Percentiles rank a stretch among this genome's conserved stretches.
phyloP scores from a whole-genome alignment of 1,284 basidiomycete genomes.

The Gastroboletus turbinatus region DNA sequence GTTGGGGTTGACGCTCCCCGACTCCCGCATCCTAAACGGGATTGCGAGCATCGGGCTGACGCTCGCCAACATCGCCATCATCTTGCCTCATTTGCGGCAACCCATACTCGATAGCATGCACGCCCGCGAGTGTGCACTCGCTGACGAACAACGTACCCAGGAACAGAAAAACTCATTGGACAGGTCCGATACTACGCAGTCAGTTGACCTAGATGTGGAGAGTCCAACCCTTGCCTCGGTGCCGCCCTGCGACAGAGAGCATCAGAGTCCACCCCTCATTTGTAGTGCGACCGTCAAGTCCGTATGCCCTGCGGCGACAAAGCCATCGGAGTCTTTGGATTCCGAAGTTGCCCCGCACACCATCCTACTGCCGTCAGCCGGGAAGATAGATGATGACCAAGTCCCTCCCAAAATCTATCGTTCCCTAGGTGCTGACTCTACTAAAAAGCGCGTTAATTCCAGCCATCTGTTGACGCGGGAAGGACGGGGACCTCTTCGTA shows the following conservation, averaged over 20 bases:
- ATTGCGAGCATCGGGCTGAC: constrained; percentile 30
- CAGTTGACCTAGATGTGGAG: neutral
- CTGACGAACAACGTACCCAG: neutral
- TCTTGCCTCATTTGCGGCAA: constrained; percentile 29
- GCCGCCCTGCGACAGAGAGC: neutral
- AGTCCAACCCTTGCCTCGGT: neutral
- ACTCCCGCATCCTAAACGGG: constrained; percentile 29
- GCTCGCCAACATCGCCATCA: constrained; percentile 24
- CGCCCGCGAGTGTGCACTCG: neutral
- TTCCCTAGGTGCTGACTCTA: neutral
- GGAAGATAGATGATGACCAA: neutral
- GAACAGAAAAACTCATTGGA: neutral
- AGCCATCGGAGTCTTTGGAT: neutral
- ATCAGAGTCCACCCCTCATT: neutral
- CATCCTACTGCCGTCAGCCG: neutral
- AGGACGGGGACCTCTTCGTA: constrained; percentile 4
- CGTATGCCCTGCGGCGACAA: neutral
- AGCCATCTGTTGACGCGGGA: constrained; percentile 2
- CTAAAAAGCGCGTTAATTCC: neutral
- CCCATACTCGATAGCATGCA: constrained; percentile 16
- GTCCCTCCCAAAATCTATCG: neutral
- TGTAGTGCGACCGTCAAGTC: constrained; percentile 3
- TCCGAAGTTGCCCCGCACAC: neutral
- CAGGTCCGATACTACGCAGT: neutral
- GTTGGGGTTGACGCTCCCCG: constrained; percentile 27